phyloP scores from a whole-genome alignment of 352 stramenopile genomes.

The Elongisporangium undulatum region DNA sequence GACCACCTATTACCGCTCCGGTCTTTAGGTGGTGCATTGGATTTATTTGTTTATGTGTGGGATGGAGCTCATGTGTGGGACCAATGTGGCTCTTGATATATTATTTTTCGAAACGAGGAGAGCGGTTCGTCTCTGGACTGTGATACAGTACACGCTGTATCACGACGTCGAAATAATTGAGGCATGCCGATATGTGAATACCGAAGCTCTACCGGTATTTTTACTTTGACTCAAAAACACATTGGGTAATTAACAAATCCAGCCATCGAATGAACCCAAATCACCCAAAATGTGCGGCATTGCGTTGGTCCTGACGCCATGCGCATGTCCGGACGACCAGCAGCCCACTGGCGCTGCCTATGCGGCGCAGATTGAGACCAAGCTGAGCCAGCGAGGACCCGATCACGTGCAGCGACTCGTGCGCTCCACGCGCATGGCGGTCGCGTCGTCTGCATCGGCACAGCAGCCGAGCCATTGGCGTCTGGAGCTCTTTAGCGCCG shows the following conservation, averaged over 20 bases:
- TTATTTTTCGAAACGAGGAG: neutral
- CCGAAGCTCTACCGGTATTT: no score
- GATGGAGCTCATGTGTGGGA: no score
- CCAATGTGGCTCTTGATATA: neutral
- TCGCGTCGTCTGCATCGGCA: neutral
- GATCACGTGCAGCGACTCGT: slow-evolving; percentile 18
- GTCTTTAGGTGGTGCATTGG: no score
- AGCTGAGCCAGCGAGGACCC: slow-evolving; percentile 27
- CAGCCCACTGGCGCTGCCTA: neutral
- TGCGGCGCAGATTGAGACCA: slow-evolving; percentile 11
- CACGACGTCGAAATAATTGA: no score
- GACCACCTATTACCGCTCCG: neutral
- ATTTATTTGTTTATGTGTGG: no score
- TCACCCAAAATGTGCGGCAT: slow-evolving; percentile 23
- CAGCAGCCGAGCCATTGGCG: slow-evolving; percentile 7
- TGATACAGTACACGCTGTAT: no score
- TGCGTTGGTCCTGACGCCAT: slow-evolving; percentile 13
- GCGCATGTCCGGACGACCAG: neutral
- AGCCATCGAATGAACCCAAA: neutral
- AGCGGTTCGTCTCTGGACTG: neutral
- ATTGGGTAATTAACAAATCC: neutral
- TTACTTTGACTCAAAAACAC: no score
- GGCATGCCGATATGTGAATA: no score
- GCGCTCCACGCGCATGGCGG: neutral
- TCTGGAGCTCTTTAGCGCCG: slow-evolving; percentile 71